Evolutionary conservation across 1,284 basidiomycete genomes (phyloP), one percentile per base, ranked within the genome.

Genomic region (Trichosporon sp.): DNA sequence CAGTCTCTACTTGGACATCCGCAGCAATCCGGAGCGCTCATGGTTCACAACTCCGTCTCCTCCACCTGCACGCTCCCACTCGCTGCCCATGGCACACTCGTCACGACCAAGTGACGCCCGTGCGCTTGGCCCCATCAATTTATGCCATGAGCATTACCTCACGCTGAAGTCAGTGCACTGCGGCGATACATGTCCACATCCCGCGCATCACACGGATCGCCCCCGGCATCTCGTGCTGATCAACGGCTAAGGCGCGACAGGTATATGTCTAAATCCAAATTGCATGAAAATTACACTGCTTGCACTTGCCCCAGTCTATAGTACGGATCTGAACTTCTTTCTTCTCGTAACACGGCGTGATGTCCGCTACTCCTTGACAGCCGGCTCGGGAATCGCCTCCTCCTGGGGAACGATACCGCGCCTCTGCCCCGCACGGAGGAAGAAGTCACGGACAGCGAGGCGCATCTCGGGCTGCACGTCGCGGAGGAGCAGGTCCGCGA

Each of bases 391-490:
- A 6, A 35, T 14, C 14, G 59, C 59, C 59, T 35, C 59, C 31
- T 63, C 59, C 59, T 63, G 26, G 2, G 65, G 65, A 6, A 68
- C 5, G 38, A 70, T 63, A 32, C 59, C 59, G 31, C 59, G 31
- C 8, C 68, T 61, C 56, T 75, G 63, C 2, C 83, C 83, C 6
- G 81, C 82, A 43, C 80, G 77, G 38, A 90, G 84, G 78, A 94
- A 92, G 80, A 93, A 93, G 71, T 88, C 88, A 78, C 90, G 89
- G 68, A 96, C 86, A 43, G 89, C 88, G 70, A 91, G 87, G 66
- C 95, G 88, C 78, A 96, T 90, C 77, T 95, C 93, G 26, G 90
- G 87, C 35, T 91, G 88, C 71, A 92, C 86, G 66, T 97, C 95
- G 70, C 93, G 88, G 16, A 88, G 87, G 59, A 97, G 86, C 38